These are phyloP conservation scores for Lactarius sp. DNA, from an alignment of 768 basidiomycete species.

Conservation along the genomic window DNA sequence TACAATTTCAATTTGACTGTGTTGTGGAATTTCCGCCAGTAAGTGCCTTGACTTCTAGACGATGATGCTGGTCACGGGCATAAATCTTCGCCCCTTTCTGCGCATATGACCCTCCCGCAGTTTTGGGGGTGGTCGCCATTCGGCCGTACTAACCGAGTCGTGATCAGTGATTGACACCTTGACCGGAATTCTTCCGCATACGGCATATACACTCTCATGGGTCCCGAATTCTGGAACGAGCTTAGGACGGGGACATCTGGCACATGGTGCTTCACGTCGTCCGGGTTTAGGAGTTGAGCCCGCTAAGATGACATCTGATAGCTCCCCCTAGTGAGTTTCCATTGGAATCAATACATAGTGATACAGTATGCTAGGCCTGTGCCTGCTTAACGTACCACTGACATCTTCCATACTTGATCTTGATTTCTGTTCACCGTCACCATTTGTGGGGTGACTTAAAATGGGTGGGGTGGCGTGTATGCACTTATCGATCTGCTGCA, in stretches of 20 bases:
- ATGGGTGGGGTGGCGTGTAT: background rate
- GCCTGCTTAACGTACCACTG: slow-evolving; percentile 3
- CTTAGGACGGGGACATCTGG: background rate
- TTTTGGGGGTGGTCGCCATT: background rate
- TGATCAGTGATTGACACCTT: background rate
- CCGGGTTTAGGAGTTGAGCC: background rate
- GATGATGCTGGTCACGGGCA: no score
- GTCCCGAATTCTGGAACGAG: background rate
- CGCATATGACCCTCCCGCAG: background rate
- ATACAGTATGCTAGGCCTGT: background rate
- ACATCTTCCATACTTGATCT: slow-evolving; percentile 3
- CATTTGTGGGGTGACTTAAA: background rate
- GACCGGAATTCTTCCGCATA: background rate
- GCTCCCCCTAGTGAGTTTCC: background rate
- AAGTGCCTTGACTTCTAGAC: no score
- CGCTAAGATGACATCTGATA: background rate
- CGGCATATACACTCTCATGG: background rate
- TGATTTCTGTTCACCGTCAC: background rate
- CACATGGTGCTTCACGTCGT: background rate
- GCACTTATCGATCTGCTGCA: background rate
- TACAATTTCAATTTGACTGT: background rate
- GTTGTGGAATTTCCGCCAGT: no score
- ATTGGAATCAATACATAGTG: background rate
- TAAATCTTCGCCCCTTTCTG: background rate
- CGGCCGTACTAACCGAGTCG: background rate